Evolutionary conservation across 192 early-diverging fungal species (phyloP).

Genomic region (Phlyctochytrium arcticum): DNA sequence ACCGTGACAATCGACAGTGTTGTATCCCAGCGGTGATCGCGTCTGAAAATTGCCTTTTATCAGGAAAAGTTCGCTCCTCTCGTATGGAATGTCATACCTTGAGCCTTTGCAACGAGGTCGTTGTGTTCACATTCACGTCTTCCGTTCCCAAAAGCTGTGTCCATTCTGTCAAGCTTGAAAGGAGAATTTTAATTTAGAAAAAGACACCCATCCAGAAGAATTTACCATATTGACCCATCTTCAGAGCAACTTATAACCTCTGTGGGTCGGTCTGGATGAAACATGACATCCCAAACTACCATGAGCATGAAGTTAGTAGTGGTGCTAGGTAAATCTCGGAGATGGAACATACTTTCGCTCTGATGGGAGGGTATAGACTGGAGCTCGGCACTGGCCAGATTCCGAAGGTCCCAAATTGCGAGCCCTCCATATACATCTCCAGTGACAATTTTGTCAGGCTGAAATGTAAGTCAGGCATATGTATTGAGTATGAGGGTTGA

Average conservation of each 20-base stretch:
- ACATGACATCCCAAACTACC: conserved; percentile 19
- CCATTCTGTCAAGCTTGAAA: not conserved
- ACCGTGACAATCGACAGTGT: conserved; percentile 13
- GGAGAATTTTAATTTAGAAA: not conserved
- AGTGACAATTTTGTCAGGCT: conserved; percentile 16
- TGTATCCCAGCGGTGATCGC: conserved; percentile 5
- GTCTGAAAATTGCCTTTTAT: not conserved
- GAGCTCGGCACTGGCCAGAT: not conserved
- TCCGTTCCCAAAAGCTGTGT: not conserved
- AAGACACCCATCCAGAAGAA: not conserved
- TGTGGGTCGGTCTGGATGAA: conserved; percentile 11
- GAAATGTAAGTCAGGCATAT: no score
- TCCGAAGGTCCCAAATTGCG: conserved; percentile 20
- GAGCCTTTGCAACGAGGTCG: not conserved
- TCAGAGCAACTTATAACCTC: conserved; percentile 16
- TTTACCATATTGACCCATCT: conserved; percentile 16
- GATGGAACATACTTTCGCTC: no score
- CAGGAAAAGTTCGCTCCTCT: no score
- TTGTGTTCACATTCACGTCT: not conserved
- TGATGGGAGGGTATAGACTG: not conserved
- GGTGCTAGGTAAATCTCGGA: no score
- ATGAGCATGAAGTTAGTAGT: not conserved
- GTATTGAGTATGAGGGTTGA: not conserved
- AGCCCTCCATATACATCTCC: conserved; percentile 5
- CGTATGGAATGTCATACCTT: no score